phyloP scores from a whole-genome alignment of 2,329 filamentous ascomycete genomes.

The Pseudocercospora eumusae region DNA sequence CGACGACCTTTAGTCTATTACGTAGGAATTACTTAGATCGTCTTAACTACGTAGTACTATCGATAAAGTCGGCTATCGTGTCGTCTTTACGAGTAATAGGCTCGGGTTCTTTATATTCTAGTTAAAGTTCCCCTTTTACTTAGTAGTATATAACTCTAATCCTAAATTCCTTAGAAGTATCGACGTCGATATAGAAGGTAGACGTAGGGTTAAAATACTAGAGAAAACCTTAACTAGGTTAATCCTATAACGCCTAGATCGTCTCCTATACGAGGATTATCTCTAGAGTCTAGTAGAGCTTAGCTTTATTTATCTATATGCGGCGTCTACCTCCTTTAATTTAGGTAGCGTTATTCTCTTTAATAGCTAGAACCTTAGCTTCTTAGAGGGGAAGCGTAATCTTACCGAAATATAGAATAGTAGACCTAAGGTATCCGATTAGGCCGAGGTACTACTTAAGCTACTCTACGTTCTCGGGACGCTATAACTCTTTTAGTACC shows the following conservation, averaged over 20 bases:
- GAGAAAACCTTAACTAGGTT: background rate
- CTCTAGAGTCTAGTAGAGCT: background rate
- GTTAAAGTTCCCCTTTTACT: background rate
- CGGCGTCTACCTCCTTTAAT: background rate
- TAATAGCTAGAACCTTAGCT: background rate
- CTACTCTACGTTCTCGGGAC: background rate
- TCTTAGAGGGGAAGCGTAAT: background rate
- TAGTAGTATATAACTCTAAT: background rate
- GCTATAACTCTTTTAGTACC: background rate
- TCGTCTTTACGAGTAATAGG: background rate
- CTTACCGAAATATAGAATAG: background rate
- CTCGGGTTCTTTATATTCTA: background rate
- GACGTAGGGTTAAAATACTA: background rate
- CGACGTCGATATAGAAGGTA: background rate
- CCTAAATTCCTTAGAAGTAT: background rate
- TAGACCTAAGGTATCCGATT: background rate
- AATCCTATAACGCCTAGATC: background rate
- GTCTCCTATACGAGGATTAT: too few relatives aligned
- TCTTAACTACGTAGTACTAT: background rate
- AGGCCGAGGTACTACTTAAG: background rate
- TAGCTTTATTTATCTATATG: background rate
- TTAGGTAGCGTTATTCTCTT: background rate
- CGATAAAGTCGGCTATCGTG: background rate
- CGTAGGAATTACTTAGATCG: background rate
- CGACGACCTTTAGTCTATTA: background rate